Conservation (phyloP, 2,329 filamentous ascomycete genomes). For the Chaetomiaceae sp. region DNA sequence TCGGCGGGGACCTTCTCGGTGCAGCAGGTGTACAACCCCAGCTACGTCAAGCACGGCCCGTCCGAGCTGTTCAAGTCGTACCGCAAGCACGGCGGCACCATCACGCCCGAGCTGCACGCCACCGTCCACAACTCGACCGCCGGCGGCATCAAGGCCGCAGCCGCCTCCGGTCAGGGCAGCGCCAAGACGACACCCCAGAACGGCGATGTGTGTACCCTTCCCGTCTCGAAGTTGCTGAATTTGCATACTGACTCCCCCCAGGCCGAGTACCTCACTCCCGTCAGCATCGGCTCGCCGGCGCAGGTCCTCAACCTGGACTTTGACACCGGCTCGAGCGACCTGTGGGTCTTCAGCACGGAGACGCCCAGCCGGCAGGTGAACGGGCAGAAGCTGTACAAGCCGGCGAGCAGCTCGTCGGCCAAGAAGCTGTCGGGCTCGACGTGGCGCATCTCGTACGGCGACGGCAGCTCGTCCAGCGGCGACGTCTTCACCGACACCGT, state of each 20-base stretch:
- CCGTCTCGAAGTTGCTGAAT: neutral
- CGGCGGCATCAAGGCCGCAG: neutral
- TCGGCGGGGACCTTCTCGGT: neutral
- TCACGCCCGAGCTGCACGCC: neutral
- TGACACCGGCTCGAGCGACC: slow-evolving; percentile 30
- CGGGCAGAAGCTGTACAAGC: slow-evolving; percentile 35
- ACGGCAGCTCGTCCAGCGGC: slow-evolving; percentile 36
- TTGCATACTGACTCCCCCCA: neutral
- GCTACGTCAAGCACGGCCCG: neutral
- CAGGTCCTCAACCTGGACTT: slow-evolving; percentile 27
- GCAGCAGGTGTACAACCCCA: neutral
- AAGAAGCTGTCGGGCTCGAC: slow-evolving; percentile 31
- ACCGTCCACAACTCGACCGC: neutral
- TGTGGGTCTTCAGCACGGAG: slow-evolving; percentile 41
- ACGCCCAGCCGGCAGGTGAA: slow-evolving; percentile 29
- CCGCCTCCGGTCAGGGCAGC: neutral
- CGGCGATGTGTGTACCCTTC: neutral
- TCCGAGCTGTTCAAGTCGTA: neutral
- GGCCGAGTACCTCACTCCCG: slow-evolving; percentile 33
- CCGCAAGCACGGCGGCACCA: neutral
- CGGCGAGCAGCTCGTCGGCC: slow-evolving; percentile 34
- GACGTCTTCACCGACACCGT: slow-evolving; percentile 39
- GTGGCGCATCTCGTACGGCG: slow-evolving; percentile 39
- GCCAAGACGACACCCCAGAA: neutral
- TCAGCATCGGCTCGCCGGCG: slow-evolving; percentile 33